phyloP scores from a whole-genome alignment of 2,329 filamentous ascomycete species.

The Cladosporium sp. region DNA sequence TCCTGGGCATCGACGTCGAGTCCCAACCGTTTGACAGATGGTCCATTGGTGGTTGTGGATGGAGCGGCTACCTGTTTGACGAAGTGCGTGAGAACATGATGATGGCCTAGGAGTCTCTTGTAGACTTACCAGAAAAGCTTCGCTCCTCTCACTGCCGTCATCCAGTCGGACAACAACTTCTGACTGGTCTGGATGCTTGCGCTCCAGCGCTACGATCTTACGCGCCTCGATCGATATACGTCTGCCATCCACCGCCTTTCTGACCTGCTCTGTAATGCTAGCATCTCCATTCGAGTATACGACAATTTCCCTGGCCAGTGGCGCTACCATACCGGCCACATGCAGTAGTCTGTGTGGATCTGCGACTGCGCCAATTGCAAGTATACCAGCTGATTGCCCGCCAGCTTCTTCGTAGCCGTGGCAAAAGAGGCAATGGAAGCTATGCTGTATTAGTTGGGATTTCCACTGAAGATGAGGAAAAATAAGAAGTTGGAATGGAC shows the following conservation, averaged over 20 bases:
- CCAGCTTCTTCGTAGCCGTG: slow-evolving; percentile 57
- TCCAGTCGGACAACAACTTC: neutral
- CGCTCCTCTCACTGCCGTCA: neutral
- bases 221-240: neutral
- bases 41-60: neutral
- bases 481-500: neutral
- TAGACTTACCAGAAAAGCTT: neutral
- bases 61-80: neutral
- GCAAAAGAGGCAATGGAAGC: slow-evolving; percentile 58
- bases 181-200: neutral
- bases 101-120: too few species aligned
- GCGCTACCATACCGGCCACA: slow-evolving; percentile 10
- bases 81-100: too few species aligned
- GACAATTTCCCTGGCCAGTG: neutral
- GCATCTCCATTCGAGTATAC: slow-evolving; percentile 8
- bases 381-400: slow-evolving; percentile 41
- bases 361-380: slow-evolving; percentile 39
- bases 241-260: neutral
- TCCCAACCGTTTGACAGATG: slow-evolving; percentile 8
- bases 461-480: too few species aligned
- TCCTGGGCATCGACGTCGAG: neutral
- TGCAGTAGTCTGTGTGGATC: slow-evolving; percentile 5
- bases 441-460: neutral
- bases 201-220: neutral
- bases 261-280: neutral